Evolutionary conservation across 2,329 filamentous ascomycete species (phyloP), one percentile per base, ranked within the genome.

Genomic region (Beauveria brongniartii): DNA sequence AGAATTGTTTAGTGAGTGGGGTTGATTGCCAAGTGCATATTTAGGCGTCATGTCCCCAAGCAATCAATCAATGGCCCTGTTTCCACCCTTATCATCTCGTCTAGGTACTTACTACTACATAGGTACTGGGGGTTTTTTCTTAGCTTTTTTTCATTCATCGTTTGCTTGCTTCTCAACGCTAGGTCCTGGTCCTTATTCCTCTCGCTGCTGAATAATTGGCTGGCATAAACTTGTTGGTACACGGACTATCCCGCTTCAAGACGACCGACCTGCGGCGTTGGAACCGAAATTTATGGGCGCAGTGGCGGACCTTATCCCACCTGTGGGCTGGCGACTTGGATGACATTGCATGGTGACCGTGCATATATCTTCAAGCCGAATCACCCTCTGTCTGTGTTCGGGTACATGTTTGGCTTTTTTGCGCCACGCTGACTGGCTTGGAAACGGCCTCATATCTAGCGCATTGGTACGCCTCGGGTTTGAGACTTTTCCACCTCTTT

Each of bases 301-400:
- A 37, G 12, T 37, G 34, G 34, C 12, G 12, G 34, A 37, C 34
- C 14, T 1, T 37, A 37, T 37, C 34, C 48, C 22, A 30, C 16
- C 48, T n/a, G 10, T 24, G n/a, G 22, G 22, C 22, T 37, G 54
- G 40, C 50, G n/a, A 22, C 37, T 24, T 51, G 34, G 55, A 44
- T 59, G 55, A 59, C 46, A 43, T n/a, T 52, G 55, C 55, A 57
- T 37, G 14, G 55, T 57, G 20, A 57, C 55, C 12, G 30, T 57
- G 44, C 55, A 48, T 50, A 48, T 50, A 50, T 40, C 30, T 14
- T 26, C 28, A 26, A 37, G 20, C 4, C 28, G 37, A 34, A 14
- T 24, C 26, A 8, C 18, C 18, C 28, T 52, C 24, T 30, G 22
- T 20, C 40, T 28, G 28, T 20, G 30, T 14, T 22, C 20, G 41